A percentile compares a stretch with the other conserved stretches of the same genome.
Conservation (phyloP, 441 rosid species). For the Raphanus hybrid region DNA sequence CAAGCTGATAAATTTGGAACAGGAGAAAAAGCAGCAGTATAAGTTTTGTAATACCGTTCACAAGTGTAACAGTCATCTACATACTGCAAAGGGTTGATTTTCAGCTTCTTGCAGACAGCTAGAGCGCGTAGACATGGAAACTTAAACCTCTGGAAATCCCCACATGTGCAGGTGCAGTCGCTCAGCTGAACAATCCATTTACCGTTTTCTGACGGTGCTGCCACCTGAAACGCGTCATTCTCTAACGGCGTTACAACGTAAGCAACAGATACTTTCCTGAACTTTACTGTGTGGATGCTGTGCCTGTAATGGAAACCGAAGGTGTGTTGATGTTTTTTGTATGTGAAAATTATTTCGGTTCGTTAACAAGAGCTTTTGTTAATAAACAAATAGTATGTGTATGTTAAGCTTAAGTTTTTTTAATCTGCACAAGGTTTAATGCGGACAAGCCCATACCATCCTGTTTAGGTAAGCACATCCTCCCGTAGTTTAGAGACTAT, state of each 20-base stretch:
- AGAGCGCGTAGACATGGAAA: neutral
- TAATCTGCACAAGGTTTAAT: too few species aligned
- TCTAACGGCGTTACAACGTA: neutral
- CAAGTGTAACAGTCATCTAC: neutral
- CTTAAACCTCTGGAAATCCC: neutral
- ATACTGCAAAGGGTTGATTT: neutral
- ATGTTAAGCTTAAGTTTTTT: too few species aligned
- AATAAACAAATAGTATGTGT: too few species aligned
- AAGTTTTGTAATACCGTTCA: neutral
- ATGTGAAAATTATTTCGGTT: too few species aligned
- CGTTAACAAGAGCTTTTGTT: too few species aligned
- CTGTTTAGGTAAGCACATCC: too few species aligned
- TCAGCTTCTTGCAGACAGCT: neutral
- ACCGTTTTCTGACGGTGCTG: neutral
- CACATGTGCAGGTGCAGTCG: neutral
- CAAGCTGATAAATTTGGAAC: neutral
- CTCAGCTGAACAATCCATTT: neutral
- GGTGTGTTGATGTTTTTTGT: too few species aligned
- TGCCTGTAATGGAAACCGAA: too few species aligned
- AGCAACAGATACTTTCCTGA: neutral
- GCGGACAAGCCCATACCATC: too few species aligned
- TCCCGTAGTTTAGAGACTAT: too few species aligned
- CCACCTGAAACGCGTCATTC: neutral
- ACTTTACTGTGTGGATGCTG: neutral
- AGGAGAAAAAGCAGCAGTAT: neutral